A percentile compares a stretch with the other conserved stretches of the same genome.
Conservation (phyloP, 106 monocot genomes). For the Allium fistulosum region DNA sequence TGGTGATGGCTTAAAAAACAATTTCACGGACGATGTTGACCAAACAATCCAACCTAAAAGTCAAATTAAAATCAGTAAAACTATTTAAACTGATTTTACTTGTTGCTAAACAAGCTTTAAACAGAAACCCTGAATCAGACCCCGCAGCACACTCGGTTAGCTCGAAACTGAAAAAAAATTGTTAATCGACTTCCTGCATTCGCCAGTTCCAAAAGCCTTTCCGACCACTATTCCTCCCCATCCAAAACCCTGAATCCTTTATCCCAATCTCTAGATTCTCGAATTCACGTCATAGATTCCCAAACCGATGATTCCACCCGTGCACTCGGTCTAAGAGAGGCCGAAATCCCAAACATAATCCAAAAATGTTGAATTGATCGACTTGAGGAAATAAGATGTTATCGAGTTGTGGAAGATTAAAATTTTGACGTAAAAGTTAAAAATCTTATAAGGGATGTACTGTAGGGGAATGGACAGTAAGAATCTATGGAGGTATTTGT, state of each 20-base stretch:
- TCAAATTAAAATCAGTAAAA: too few species aligned
- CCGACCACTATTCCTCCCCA: slow-evolving; percentile 39
- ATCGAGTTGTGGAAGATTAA: slow-evolving; percentile 17
- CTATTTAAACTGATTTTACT: too few species aligned
- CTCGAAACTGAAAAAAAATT: slow-evolving; percentile 28
- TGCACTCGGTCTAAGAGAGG: slow-evolving; percentile 21
- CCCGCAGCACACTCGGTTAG: slow-evolving; percentile 20
- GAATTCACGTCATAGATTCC: slow-evolving; percentile 16
- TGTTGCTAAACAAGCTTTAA: too few species aligned
- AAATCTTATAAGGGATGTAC: slow-evolving; percentile 17
- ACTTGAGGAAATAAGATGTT: slow-evolving; percentile 8
- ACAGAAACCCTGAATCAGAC: slow-evolving; percentile 3
- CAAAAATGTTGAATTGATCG: slow-evolving; percentile 13
- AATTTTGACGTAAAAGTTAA: slow-evolving; percentile 10
- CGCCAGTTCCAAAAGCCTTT: slow-evolving; percentile 14
- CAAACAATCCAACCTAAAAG: too few species aligned
- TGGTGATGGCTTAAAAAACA: too few species aligned
- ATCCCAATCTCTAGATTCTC: slow-evolving; percentile 27
- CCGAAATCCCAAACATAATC: slow-evolving; percentile 28
- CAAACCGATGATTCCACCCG: slow-evolving; percentile 18
- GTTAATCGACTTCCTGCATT: slow-evolving; percentile 29
- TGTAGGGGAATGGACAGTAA: slow-evolving; percentile 43
- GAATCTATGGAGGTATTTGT: slow-evolving; percentile 38
- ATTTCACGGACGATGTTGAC: too few species aligned
- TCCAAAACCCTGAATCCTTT: slow-evolving; percentile 27